Percentiles rank a stretch among this genome's conserved stretches.
Conservation (phyloP, 805 yeast genomes). For the Hanseniaspora pseudoguilliermondii region DNA sequence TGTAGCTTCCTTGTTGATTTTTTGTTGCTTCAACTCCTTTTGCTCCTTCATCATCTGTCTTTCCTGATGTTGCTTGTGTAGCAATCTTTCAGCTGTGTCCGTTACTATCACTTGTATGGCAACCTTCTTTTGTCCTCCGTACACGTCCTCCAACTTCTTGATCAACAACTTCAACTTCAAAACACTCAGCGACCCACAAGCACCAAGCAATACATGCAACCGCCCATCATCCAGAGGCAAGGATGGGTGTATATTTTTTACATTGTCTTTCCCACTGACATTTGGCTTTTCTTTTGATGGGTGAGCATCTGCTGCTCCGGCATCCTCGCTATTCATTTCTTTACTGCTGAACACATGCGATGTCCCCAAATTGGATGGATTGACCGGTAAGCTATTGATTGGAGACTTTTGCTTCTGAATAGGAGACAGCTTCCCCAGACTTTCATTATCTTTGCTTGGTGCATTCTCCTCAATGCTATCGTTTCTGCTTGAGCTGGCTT, state of each 20-base stretch:
- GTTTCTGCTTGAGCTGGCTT: not conserved
- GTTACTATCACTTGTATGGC: constrained; percentile 81
- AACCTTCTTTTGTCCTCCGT: constrained; percentile 51
- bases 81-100: constrained; percentile 70
- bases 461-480: not conserved
- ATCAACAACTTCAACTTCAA: constrained; percentile 67
- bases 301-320: constrained; percentile 15
- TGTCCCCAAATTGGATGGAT: constrained; percentile 7
- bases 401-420: not conserved
- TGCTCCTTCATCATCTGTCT: constrained; percentile 15
- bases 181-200: constrained; percentile 80
- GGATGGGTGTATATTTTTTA: constrained; percentile 45
- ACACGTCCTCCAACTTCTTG: constrained; percentile 67
- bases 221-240: constrained; percentile 76
- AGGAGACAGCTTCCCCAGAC: not conserved
- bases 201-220: constrained; percentile 71
- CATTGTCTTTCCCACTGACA: constrained; percentile 27
- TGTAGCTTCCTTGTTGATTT: not conserved
- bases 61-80: constrained; percentile 17
- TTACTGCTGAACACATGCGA: not conserved
- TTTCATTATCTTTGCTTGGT: not conserved
- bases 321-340: not conserved
- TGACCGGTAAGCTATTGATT: not conserved
- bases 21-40: constrained; percentile 12
- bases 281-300: constrained; percentile 19